Conservation (phyloP, 164 flowering plant genomes). For the Akebia trifoliata region DNA sequence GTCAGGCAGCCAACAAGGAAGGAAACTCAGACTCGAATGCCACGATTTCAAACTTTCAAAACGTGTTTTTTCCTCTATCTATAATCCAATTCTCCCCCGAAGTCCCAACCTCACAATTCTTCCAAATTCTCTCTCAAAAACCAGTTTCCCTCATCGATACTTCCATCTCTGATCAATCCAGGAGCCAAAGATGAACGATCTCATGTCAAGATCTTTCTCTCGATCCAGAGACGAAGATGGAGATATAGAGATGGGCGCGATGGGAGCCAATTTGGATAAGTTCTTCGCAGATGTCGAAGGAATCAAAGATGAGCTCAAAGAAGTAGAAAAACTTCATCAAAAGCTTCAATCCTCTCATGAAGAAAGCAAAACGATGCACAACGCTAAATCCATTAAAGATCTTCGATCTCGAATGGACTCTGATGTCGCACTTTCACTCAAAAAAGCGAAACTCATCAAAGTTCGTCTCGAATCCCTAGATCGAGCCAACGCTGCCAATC, state of each 20-base stretch:
- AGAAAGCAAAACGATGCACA: constrained; percentile 58
- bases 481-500: constrained; percentile 60
- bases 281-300: constrained; percentile 71
- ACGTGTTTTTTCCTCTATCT: not conserved
- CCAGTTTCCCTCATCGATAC: not conserved
- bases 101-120: too few relatives aligned
- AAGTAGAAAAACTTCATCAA: constrained; percentile 42
- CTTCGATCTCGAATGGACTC: constrained; percentile 58
- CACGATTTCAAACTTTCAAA: constrained; percentile 5
- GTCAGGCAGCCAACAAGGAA: constrained; percentile 6
- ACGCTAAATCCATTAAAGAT: constrained; percentile 53
- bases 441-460: constrained; percentile 65
- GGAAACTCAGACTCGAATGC: not conserved
- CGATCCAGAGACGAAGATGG: constrained; percentile 34
- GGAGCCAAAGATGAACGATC: constrained; percentile 54
- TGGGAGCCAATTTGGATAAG: constrained; percentile 53
- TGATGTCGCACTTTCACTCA: constrained; percentile 51
- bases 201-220: constrained; percentile 69
- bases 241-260: constrained; percentile 16
- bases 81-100: not conserved
- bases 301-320: constrained; percentile 56
- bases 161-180: not conserved
- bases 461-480: constrained; percentile 61
- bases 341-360: constrained; percentile 50
- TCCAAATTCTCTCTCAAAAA: not conserved